Evolutionary conservation across 176 grass and related monocot genomes (phyloP), one percentile per base, ranked within the genome.

Genomic region (Pontederia crassipes): DNA sequence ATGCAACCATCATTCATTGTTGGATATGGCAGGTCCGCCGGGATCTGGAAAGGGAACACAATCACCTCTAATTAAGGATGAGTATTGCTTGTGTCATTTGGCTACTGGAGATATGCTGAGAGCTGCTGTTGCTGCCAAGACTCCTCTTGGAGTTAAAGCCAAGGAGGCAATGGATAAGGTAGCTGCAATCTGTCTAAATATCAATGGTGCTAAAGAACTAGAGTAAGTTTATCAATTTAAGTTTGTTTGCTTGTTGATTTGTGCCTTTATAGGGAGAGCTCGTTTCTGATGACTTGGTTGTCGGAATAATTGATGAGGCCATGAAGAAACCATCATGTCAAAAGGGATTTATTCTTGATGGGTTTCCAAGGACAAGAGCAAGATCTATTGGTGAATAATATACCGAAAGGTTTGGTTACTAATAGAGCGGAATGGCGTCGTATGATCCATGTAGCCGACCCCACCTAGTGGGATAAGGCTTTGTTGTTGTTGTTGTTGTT

Each of bases 291-390:
- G 79, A 82, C 64, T 87, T 97, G 68, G 92, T 97, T 76, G 92
- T 97, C 70, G 84, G 92, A 45, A 88, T 97, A 80, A 97, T 97
- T 55, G 92, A 97, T 58, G 92, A 97, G 82, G 92, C 92, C 18
- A 91, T 97, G 52, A 91, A 91, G 58, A 97, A 84, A 81, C 81
- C 92, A 62, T 91, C 87, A 59, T 97, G 92, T 74, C 83, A 91
- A 32, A 97, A 97, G 78, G 92, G 92, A 65, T 97, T 97, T 77
- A 97, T 97, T 77, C 92, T 97, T 71, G 92, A 97, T 58, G 92
- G 92, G 47, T 97, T 97, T 75, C 92, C 92, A 62, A 81, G 92
- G 80, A 97, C 87, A 76, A n/a, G n/a, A n/a, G n/a, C n/a, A n/a
- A n/a, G n/a, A n/a, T n/a, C n/a, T n/a, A n/a, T n/a, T n/a, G n/a